Evolutionary conservation across 2,329 filamentous ascomycete genomes (phyloP).

Genomic region (Fusarium pilosicola): DNA sequence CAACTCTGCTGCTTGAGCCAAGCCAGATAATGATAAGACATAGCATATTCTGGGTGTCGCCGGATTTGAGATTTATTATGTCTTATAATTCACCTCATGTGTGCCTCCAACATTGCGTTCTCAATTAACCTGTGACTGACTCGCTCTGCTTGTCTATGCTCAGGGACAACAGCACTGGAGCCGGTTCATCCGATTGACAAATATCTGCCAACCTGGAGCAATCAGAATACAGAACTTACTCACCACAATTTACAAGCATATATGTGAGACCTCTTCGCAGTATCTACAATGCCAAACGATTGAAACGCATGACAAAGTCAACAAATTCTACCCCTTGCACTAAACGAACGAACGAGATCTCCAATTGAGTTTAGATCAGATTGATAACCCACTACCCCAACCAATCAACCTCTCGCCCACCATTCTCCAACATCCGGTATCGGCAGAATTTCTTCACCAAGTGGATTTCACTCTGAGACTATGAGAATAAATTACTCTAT

Average conservation of each 20-base stretch:
- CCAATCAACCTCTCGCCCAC: slow-evolving; percentile 1
- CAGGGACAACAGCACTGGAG: too few relatives aligned
- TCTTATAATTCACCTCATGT: rapidly evolving
- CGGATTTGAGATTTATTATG: rapidly evolving
- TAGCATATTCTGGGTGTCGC: rapidly evolving
- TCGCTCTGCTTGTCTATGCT: not conserved
- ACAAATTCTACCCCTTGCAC: not conserved
- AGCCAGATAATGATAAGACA: rapidly evolving
- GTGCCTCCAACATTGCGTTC: not conserved
- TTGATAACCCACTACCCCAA: not conserved
- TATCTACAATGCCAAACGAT: not conserved
- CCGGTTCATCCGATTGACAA: not conserved
- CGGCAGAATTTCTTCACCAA: not conserved
- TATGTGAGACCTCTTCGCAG: not conserved
- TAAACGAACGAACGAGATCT: not conserved
- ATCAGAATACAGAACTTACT: rapidly evolving
- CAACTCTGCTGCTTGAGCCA: rapidly evolving
- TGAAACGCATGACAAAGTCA: not conserved
- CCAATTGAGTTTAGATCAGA: not conserved
- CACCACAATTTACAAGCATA: rapidly evolving
- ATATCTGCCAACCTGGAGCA: not conserved
- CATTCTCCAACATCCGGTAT: slow-evolving; percentile 10
- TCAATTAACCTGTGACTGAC: too few relatives aligned
- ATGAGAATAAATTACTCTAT: not conserved
- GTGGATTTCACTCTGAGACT: not conserved